Evolutionary conservation across 768 basidiomycete species (phyloP), one percentile per base, ranked within the genome.

Genomic region (Serpula lacrymans): DNA sequence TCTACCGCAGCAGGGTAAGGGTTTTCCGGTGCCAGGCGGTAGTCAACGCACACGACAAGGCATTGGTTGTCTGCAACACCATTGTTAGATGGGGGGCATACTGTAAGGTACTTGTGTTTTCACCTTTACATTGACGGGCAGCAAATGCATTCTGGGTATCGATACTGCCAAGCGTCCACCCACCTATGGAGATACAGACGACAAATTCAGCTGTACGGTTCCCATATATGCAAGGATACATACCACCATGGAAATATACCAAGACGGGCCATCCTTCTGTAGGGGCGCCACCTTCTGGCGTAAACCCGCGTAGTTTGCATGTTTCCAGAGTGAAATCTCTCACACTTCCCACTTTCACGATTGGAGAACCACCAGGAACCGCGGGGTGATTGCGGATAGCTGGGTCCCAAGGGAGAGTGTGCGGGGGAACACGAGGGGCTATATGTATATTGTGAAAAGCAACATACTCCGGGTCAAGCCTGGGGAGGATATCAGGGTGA

Each of bases 211-310:
- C 27, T 27, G 14, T 21, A 6, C 33, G 22, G 18, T 31, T 14
- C 5, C 2, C 5, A 34, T 7, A 13, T 22, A 20, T 32, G 9
- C 4, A n/a, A 23, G 11, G 6, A 16, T 10, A 39, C 70, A 23
- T 37, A 76, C 84, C 84, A 43, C 85, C 85, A 46, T 86, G 85
- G 52, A 81, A 82, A 65, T 72, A 87, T 14, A 87, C 70, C 40
- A 86, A 74, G 1, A 80, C 73, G 0, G 82, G 83, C 83, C 83
- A 85, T 5, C 84, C 84, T 2, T 59, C 61, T 2, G 49, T 50
- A 0, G 82, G 80, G 0, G 64, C 48, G 0, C 42, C 30, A 0
- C 77, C 76, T 31, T 75, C 68, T 0, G 84, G 84, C 1, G 76
- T 80, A 55, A 80, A 85, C 4, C 74, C 74, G n/a, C 84, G 72